A percentile compares a stretch with the other conserved stretches of the same genome.
These are phyloP conservation scores for Morella rubra DNA, from an alignment of 306 rosid genomes.

Conservation along the genomic window DNA sequence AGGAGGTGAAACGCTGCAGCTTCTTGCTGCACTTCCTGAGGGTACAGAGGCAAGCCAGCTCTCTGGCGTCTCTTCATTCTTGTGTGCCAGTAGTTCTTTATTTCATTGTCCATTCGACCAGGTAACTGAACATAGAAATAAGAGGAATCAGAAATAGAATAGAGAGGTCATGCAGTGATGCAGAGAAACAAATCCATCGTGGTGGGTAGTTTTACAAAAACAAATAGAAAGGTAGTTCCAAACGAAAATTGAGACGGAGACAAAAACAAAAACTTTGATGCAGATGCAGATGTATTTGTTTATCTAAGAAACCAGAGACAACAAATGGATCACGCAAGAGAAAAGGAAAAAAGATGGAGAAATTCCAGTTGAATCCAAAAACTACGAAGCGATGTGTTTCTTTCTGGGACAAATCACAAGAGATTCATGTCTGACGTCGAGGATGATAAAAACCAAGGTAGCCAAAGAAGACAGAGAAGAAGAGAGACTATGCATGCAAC, in stretches of 20 bases:
- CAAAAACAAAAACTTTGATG: constrained; percentile 30
- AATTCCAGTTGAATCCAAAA: constrained; percentile 17
- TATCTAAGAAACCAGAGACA: constrained; percentile 11
- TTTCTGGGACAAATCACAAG: background rate
- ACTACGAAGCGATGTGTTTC: background rate
- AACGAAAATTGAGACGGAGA: constrained; percentile 3
- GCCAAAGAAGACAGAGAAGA: background rate
- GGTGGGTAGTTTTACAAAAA: constrained; percentile 6
- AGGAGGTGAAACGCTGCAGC: constrained; percentile 34
- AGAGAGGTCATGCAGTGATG: background rate
- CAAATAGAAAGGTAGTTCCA: constrained; percentile 31
- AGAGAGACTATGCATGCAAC: background rate
- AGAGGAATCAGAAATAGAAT: background rate
- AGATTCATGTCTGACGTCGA: background rate
- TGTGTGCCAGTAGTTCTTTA: constrained; percentile 89
- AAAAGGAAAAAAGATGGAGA: constrained; percentile 1
- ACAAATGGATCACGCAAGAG: background rate
- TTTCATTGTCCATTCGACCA: constrained; percentile 88
- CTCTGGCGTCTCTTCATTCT: constrained; percentile 72
- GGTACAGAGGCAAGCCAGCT: constrained; percentile 72
- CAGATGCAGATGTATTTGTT: background rate
- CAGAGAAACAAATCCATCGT: background rate
- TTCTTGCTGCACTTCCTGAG: constrained; percentile 47
- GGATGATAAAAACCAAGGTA: background rate
- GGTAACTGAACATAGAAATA: constrained; percentile 52